Evolutionary conservation across 805 yeast genomes (phyloP).

Genomic region (Zygoascus ofunaensis): DNA sequence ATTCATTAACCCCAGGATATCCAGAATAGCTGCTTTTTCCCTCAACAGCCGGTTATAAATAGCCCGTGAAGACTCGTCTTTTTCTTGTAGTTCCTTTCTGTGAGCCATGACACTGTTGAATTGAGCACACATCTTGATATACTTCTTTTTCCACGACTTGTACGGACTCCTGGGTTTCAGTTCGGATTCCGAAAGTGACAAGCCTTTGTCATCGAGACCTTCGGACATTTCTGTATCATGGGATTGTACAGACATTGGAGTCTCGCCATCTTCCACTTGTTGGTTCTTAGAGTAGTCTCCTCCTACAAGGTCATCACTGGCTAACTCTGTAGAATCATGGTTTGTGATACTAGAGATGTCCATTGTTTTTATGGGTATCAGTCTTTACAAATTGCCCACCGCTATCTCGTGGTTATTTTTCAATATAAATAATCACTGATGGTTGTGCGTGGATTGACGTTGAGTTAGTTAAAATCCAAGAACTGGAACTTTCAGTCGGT

Average conservation of each 20-base stretch:
- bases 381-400: no score
- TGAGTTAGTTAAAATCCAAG: no score
- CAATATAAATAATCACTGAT: no score
- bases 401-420: no score
- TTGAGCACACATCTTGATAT: slow-evolving; percentile 12
- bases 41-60: slow-evolving; percentile 15
- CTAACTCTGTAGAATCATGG: background rate
- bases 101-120: slow-evolving; percentile 12
- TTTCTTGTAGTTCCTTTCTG: slow-evolving; percentile 12
- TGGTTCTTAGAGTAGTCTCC: background rate
- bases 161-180: background rate
- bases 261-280: background rate
- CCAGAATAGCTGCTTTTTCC: slow-evolving; percentile 13
- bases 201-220: background rate
- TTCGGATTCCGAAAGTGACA: background rate
- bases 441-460: no score
- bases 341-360: background rate
- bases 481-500: no score
- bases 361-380: no score
- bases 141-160: slow-evolving; percentile 9
- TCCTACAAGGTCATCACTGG: background rate
- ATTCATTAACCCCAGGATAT: slow-evolving; percentile 11
- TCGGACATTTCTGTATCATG: background rate
- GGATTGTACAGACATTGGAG: background rate
- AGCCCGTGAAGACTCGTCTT: slow-evolving; percentile 8